A percentile compares a stretch with the other conserved stretches of the same genome.
Conservation (phyloP, 2,329 filamentous ascomycete species). For the Paraconiothyrium sp. region DNA sequence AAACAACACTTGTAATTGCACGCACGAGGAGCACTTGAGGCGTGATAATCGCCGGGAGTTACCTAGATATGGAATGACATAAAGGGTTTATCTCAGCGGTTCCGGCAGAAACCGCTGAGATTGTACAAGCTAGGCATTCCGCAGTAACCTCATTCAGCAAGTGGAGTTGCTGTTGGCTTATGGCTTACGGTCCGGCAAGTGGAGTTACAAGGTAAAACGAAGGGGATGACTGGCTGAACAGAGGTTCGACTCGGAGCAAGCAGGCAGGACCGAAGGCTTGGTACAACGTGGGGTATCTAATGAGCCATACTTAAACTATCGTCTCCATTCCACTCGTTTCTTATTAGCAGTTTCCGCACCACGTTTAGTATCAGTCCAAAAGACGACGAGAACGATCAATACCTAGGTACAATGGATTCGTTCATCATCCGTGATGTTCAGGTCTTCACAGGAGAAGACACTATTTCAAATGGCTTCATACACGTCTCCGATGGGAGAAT, state of each 20-base stretch:
- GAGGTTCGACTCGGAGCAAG: too few species aligned
- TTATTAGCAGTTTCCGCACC: neutral
- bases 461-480: conserved; percentile 53
- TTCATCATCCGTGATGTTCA: conserved; percentile 56
- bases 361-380: neutral
- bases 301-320: neutral
- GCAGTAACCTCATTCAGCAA: too few species aligned
- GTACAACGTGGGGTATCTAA: neutral
- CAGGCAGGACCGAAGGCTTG: neutral
- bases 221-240: too few species aligned
- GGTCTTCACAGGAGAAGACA: conserved; percentile 58
- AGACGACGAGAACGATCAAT: neutral
- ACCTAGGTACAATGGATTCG: conserved; percentile 34
- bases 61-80: too few species aligned
- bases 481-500: conserved; percentile 56
- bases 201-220: neutral
- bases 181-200: neutral
- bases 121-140: too few species aligned
- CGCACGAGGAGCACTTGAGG: too few species aligned
- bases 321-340: neutral
- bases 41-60: too few species aligned
- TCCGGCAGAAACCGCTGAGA: too few species aligned
- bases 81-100: too few species aligned
- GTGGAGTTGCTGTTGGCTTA: neutral
- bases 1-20: too few species aligned